Evolutionary conservation across 2,329 filamentous ascomycete species (phyloP), one percentile per base, ranked within the genome.

Genomic region (Epichloe brachyelytri): DNA sequence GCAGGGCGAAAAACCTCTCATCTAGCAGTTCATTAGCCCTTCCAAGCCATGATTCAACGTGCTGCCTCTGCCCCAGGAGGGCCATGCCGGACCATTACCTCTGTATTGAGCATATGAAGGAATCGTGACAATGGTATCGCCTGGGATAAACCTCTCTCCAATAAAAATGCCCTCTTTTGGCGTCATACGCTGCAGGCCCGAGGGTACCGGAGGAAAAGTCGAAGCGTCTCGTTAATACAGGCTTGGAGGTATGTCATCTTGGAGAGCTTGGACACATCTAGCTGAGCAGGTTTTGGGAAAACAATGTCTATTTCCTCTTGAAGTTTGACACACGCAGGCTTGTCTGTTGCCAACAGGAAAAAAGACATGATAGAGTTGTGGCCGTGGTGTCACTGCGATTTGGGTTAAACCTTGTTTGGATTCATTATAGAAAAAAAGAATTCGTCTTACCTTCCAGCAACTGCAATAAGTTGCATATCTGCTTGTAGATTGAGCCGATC

Each of bases 181-280:
- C 3, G 69, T 70, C 33, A 64, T 53, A 2, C 71, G 57, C 43
- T 63, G 62, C 5, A 65, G 34, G 2, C 66, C 68, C 2, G 60
- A 60, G 0, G 65, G 63, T 0, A 70, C 63, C 1, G 69, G 57
- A 1, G 70, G 68, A 41, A 66, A 58, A 72, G 55, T 0, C 70
- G 60, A 36, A 71, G 58, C 0, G 65, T 48, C 53, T 74, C 71
- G 44, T 73, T 63, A 44, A 74, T 66, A 37, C 61, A 58, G 3
- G 65, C 69, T 44, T 66, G 60, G 11, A 71, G 60, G 41, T 63
- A 59, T 15, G 54, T 51, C 33, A 65, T 52, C 39, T 57, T 59
- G 3, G 56, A 55, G 5, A 65, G 55, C 1, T 47, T 54, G 10
- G 44, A 48, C 41, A 53, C 50, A n/a, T 60, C 59, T 7, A 51